A percentile compares a stretch with the other conserved stretches of the same genome.
Conservation (phyloP, 1,139 yeast genomes). For the Keqinozyma sinolaborantium region DNA sequence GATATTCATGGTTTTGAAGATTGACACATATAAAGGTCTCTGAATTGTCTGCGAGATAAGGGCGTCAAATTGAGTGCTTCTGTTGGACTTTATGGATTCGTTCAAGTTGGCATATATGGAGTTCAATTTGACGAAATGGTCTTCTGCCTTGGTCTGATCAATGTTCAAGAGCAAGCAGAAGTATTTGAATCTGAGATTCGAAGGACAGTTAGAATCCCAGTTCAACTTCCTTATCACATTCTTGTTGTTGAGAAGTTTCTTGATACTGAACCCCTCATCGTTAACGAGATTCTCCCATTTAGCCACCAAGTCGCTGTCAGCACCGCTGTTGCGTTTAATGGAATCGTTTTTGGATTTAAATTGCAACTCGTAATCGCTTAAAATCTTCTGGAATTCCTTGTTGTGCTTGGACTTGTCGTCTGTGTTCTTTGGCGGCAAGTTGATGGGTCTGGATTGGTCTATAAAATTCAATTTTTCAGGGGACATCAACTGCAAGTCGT, state of each 20-base stretch:
- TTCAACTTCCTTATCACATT: constrained; percentile 28
- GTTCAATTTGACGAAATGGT: constrained; percentile 16
- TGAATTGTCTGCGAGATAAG: constrained; percentile 20
- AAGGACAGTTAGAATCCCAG: constrained; percentile 40
- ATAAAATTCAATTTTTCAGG: constrained; percentile 36
- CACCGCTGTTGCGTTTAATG: constrained; percentile 18
- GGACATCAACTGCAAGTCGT: constrained; percentile 39
- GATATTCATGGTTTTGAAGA: constrained; percentile 16
- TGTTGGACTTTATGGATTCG: constrained; percentile 24
- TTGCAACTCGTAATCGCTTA: constrained; percentile 27
- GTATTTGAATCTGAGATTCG: constrained; percentile 23
- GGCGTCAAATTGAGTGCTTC: constrained; percentile 32
- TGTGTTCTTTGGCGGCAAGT: constrained; percentile 40
- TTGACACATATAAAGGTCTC: constrained; percentile 31
- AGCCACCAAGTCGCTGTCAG: constrained; percentile 22
- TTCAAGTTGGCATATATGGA: constrained; percentile 22
- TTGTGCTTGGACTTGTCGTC: constrained; percentile 37
- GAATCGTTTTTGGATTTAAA: constrained; percentile 18
- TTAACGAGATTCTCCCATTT: constrained; percentile 13
- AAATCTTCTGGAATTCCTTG: constrained; percentile 32
- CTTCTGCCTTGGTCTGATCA: constrained; percentile 5
- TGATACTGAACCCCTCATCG: constrained; percentile 17
- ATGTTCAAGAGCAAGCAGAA: constrained; percentile 21
- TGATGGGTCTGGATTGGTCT: constrained; percentile 45
- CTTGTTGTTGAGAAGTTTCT: constrained; percentile 26